These are phyloP conservation scores for Penicillium crystallinum DNA, from an alignment of 495 filamentous ascomycete species.

Conservation along the genomic window DNA sequence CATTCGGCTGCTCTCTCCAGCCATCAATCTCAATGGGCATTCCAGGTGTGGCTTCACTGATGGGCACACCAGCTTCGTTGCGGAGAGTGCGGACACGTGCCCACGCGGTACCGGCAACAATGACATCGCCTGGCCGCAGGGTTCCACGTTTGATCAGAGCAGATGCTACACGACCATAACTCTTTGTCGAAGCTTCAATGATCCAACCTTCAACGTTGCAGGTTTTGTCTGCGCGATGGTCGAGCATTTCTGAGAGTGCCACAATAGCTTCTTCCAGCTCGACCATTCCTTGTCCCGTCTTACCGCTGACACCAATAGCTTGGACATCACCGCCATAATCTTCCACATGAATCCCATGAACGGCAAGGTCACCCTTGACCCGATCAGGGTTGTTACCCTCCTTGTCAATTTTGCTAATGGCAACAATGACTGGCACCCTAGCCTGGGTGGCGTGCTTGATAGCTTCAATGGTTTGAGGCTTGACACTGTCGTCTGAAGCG, in stretches of 20 bases:
- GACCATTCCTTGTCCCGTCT: conserved; percentile 86
- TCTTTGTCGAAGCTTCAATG: conserved; percentile 86
- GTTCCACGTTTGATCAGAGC: conserved; percentile 86
- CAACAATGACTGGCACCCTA: conserved; percentile 92
- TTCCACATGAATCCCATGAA: conserved; percentile 86
- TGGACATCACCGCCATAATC: conserved; percentile 95
- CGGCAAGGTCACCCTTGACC: conserved; percentile 81
- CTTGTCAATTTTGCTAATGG: conserved; percentile 98
- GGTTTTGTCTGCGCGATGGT: conserved; percentile 73
- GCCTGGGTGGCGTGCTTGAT: conserved; percentile 91
- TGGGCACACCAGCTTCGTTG: conserved; percentile 74
- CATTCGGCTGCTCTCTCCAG: conserved; percentile 87
- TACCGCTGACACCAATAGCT: conserved; percentile 84
- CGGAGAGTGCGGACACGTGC: conserved; percentile 73
- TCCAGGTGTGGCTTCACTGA: conserved; percentile 76
- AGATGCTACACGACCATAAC: conserved; percentile 80
- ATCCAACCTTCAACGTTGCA: conserved; percentile 90
- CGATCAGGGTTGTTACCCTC: conserved; percentile 68
- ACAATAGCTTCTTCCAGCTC: conserved; percentile 88
- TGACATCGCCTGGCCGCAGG: conserved; percentile 69
- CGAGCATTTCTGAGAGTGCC: conserved; percentile 78
- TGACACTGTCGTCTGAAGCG: conserved; percentile 95
- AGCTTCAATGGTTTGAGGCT: conserved; percentile 93
- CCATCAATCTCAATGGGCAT: conserved; percentile 89
- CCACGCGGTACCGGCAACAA: conserved; percentile 86